Evolutionary conservation across 2,329 filamentous ascomycete species (phyloP).

Genomic region (Aspergillus neoniger): DNA sequence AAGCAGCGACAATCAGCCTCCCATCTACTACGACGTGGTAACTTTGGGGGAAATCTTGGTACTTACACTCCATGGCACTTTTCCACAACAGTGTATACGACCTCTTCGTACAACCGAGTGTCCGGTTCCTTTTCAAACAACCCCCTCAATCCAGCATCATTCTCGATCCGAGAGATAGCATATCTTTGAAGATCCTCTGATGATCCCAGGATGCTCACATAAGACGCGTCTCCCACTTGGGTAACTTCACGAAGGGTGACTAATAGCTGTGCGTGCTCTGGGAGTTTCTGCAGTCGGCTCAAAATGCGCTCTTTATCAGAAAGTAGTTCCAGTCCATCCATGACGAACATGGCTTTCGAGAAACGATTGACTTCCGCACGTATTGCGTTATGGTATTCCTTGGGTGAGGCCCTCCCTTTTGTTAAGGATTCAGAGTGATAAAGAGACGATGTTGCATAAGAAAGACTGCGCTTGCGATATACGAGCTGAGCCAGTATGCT

Average conservation of each 20-base stretch:
- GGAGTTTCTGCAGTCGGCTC: constrained; percentile 33
- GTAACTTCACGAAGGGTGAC: constrained; percentile 30
- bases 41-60: background rate
- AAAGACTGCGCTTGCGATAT: constrained; percentile 29
- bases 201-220: constrained; percentile 19
- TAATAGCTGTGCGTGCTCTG: constrained; percentile 33
- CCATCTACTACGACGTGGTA: background rate
- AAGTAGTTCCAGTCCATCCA: constrained; percentile 34
- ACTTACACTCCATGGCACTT: constrained; percentile 33
- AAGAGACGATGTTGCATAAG: constrained; percentile 25
- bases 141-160: constrained; percentile 15
- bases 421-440: constrained; percentile 28
- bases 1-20: background rate
- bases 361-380: constrained; percentile 34
- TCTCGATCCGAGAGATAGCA: constrained; percentile 18
- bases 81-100: constrained; percentile 23
- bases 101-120: constrained; percentile 15
- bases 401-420: constrained; percentile 27
- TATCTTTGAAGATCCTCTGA: constrained; percentile 25
- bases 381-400: constrained; percentile 35
- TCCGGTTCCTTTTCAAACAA: constrained; percentile 12
- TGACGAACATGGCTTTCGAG: constrained; percentile 31
- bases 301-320: constrained; percentile 35
- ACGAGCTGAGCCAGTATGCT: constrained; percentile 35
- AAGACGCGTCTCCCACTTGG: constrained; percentile 15